Conservation (phyloP, 306 rosid genomes). For the Vigna hirtella region DNA sequence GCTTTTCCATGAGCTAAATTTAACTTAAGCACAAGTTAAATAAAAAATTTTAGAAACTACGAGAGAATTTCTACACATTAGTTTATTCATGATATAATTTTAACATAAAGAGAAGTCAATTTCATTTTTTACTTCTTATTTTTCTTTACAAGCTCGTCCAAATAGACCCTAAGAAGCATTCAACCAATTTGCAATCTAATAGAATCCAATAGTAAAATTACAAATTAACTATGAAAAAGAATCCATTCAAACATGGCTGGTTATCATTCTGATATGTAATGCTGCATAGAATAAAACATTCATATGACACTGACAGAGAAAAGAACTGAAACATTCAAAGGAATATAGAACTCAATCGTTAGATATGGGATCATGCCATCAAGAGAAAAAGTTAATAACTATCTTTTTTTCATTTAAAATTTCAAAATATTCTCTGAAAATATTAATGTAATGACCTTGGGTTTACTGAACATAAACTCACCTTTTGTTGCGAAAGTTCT, state of each 20-base stretch:
- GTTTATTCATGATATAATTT: too few relatives aligned
- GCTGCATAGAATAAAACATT: conserved; percentile 2
- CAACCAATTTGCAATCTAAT: background rate
- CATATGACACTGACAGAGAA: conserved; percentile 5
- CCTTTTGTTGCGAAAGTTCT: conserved; percentile 79
- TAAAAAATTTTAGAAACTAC: too few relatives aligned
- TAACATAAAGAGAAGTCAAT: too few relatives aligned
- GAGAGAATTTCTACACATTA: too few relatives aligned
- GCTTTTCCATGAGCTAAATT: too few relatives aligned
- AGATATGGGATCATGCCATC: too few relatives aligned
- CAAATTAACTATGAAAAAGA: background rate
- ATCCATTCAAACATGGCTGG: background rate
- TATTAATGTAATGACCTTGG: background rate
- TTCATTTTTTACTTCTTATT: too few relatives aligned
- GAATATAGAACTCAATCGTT: background rate
- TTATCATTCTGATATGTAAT: conserved; percentile 12
- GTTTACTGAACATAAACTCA: conserved; percentile 43
- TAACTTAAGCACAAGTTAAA: too few relatives aligned
- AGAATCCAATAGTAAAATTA: conserved; percentile 8
- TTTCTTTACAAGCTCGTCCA: too few relatives aligned
- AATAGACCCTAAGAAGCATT: background rate
- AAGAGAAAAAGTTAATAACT: background rate
- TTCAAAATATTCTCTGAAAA: background rate
- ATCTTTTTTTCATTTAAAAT: background rate
- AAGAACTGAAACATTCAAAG: background rate